Percentiles rank a stretch among this genome's conserved stretches.
These are phyloP conservation scores for Xylariaceae sp. DNA, from an alignment of 2,329 filamentous ascomycete genomes.

Conservation along the genomic window DNA sequence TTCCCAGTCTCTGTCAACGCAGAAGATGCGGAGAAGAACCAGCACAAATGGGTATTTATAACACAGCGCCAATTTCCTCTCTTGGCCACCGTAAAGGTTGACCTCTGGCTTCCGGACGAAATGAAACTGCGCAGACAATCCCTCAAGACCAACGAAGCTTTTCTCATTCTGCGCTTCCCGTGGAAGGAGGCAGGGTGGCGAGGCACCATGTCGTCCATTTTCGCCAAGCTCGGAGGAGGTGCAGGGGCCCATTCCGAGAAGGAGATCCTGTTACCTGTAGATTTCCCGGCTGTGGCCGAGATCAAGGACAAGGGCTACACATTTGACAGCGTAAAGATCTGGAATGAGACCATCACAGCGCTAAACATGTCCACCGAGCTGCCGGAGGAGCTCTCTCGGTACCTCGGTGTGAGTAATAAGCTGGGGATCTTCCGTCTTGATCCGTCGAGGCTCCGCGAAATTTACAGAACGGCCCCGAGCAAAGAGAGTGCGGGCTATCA, in stretches of 20 bases:
- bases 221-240: slow-evolving; percentile 52
- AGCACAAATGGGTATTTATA: slow-evolving; percentile 65
- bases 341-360: slow-evolving; percentile 55
- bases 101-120: slow-evolving; percentile 68
- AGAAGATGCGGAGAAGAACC: slow-evolving; percentile 34
- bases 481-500: slow-evolving; percentile 60
- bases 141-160: slow-evolving; percentile 55
- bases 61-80: slow-evolving; percentile 67
- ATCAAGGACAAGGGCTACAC: slow-evolving; percentile 58
- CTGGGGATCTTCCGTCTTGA: slow-evolving; percentile 69
- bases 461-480: slow-evolving; percentile 59
- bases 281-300: slow-evolving; percentile 56
- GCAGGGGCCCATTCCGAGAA: slow-evolving; percentile 53
- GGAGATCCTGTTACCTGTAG: slow-evolving; percentile 65
- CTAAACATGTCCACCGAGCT: slow-evolving; percentile 59
- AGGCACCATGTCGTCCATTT: slow-evolving; percentile 43
- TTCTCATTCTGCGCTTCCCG: slow-evolving; percentile 66
- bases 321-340: slow-evolving; percentile 62
- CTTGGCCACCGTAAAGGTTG: slow-evolving; percentile 66
- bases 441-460: slow-evolving; percentile 53
- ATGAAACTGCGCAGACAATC: slow-evolving; percentile 50
- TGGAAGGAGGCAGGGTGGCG: slow-evolving; percentile 50
- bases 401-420: slow-evolving; percentile 64
- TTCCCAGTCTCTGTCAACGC: slow-evolving; percentile 41
- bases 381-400: slow-evolving; percentile 60